Evolutionary conservation across 352 stramenopile species (phyloP).

Genomic region (Pythium folliculosum): DNA sequence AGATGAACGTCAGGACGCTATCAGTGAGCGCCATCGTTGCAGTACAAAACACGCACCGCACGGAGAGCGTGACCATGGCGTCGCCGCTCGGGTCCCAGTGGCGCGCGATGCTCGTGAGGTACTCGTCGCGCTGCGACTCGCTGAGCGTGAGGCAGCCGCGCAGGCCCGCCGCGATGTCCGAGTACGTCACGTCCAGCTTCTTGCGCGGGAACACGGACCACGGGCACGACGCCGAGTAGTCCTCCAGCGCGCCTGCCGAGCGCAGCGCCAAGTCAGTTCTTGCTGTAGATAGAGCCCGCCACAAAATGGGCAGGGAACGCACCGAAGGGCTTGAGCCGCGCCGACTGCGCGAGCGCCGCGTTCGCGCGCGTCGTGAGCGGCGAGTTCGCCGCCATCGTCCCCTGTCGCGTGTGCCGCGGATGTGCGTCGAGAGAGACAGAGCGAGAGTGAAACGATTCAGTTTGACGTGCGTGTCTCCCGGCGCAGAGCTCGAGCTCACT

Average conservation of each 20-base stretch:
- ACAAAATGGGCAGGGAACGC: background rate
- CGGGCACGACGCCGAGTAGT: slow-evolving; percentile 54
- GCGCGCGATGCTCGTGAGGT: slow-evolving; percentile 46
- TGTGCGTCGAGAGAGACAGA: background rate
- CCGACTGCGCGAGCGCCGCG: slow-evolving; percentile 20
- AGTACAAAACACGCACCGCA: slow-evolving; percentile 42
- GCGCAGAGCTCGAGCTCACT: too few species aligned
- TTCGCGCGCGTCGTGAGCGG: slow-evolving; percentile 14
- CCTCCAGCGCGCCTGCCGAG: slow-evolving; percentile 45
- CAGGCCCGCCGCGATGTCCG: slow-evolving; percentile 61
- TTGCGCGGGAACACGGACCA: slow-evolving; percentile 85
- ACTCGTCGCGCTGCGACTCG: slow-evolving; percentile 58
- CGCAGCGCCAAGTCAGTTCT: background rate
- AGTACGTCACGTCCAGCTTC: slow-evolving; percentile 80
- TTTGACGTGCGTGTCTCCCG: background rate
- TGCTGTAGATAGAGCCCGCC: background rate
- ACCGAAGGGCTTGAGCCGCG: slow-evolving; percentile 49
- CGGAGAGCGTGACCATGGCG: slow-evolving; percentile 69
- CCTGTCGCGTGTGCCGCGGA: background rate
- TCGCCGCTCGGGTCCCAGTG: slow-evolving; percentile 63
- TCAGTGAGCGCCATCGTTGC: too few species aligned
- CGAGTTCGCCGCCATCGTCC: background rate
- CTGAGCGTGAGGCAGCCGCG: slow-evolving; percentile 54
- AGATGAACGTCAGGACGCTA: too few species aligned
- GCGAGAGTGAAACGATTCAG: background rate